Evolutionary conservation across 148 eudicot species (phyloP).

Genomic region (Amaranthus hypochondriacus): DNA sequence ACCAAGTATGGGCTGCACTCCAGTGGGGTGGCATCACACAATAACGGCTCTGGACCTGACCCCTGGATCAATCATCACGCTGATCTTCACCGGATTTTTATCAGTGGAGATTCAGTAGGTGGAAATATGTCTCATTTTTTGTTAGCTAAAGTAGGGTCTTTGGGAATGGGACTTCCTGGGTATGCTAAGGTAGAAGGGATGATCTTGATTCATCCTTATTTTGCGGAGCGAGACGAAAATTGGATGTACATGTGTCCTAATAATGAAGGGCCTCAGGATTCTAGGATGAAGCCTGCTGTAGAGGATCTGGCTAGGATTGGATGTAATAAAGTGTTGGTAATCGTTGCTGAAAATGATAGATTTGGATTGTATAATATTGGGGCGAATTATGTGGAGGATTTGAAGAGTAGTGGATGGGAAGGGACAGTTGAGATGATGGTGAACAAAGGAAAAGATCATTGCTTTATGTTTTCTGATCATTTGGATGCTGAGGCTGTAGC

Average conservation of each 20-base stretch:
- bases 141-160: constrained; percentile 15
- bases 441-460: constrained; percentile 29
- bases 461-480: constrained; percentile 19
- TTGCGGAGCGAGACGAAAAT: constrained; percentile 26
- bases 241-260: constrained; percentile 37
- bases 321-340: constrained; percentile 32
- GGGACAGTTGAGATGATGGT: constrained; percentile 32
- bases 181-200: constrained; percentile 21
- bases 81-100: constrained; percentile 32
- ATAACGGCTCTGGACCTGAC: constrained; percentile 18
- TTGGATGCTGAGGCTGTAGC: constrained; percentile 22
- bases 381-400: constrained; percentile 25
- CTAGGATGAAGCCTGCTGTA: constrained; percentile 27
- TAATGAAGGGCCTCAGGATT: constrained; percentile 32
- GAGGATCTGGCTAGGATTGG: constrained; percentile 32
- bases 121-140: constrained; percentile 33
- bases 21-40: constrained; percentile 36
- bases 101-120: constrained; percentile 50
- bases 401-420: constrained; percentile 35
- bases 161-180: constrained; percentile 5
- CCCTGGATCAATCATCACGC: constrained; percentile 31
- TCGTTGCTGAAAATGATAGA: constrained; percentile 32
- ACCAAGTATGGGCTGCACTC: constrained; percentile 31
- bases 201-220: constrained; percentile 29
- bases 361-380: neutral